A percentile compares a stretch with the other conserved stretches of the same genome.
These are phyloP conservation scores for Lasiodiplodia citricola DNA, from an alignment of 2,329 filamentous ascomycete species.

Conservation along the genomic window DNA sequence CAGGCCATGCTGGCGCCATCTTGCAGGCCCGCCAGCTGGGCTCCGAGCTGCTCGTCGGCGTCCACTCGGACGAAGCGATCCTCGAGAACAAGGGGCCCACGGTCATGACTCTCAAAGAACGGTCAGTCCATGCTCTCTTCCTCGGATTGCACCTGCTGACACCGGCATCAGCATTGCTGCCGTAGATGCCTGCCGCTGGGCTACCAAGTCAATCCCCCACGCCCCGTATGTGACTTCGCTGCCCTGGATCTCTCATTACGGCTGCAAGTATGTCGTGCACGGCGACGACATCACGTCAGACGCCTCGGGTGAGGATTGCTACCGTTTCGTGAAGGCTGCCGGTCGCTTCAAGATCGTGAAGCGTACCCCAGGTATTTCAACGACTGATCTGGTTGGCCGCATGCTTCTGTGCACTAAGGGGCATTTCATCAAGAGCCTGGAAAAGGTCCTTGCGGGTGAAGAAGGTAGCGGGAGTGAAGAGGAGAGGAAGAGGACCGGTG, in stretches of 20 bases:
- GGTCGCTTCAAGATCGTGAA: constrained; percentile 96
- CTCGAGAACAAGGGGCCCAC: constrained; percentile 97
- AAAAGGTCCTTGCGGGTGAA: constrained; percentile 68
- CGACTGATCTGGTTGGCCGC: constrained; percentile 94
- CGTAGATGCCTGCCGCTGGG: constrained; percentile 94
- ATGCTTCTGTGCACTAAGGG: constrained; percentile 96
- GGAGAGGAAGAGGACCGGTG: constrained; percentile 68
- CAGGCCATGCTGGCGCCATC: constrained; percentile 95
- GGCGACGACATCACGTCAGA: constrained; percentile 98
- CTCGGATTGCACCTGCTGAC: constrained; percentile 29
- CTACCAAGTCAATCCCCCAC: constrained; percentile 78
- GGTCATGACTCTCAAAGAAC: constrained; percentile 92
- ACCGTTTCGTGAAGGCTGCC: constrained; percentile 94
- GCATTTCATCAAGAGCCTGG: constrained; percentile 87
- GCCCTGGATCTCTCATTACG: constrained; percentile 93
- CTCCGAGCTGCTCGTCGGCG: constrained; percentile 84
- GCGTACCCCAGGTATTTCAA: constrained; percentile 93
- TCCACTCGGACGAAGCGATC: constrained; percentile 95
- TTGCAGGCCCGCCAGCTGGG: constrained; percentile 93
- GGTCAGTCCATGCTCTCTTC: constrained; percentile 53
- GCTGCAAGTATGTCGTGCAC: constrained; percentile 94
- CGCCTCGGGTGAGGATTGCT: constrained; percentile 91
- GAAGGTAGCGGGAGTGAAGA: constrained; percentile 73
- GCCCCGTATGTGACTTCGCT: constrained; percentile 95
- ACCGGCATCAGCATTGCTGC: constrained; percentile 71